Conservation (phyloP, 2,329 filamentous ascomycete genomes). For the Neonectria coccinea region DNA sequence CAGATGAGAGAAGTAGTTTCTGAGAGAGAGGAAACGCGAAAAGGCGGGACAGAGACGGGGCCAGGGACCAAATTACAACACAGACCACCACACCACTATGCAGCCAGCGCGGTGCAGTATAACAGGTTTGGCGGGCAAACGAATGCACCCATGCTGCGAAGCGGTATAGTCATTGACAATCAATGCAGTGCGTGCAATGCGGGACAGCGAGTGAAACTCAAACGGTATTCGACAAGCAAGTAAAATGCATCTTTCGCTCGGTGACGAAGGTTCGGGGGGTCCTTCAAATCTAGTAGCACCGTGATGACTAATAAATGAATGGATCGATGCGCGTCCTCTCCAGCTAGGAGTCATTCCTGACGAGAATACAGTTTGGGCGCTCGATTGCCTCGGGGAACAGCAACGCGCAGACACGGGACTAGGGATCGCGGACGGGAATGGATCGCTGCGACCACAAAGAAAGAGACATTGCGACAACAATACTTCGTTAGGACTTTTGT, state of each 20-base stretch:
- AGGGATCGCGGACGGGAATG: constrained; percentile 4
- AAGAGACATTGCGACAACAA: neutral
- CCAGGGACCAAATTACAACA: constrained; percentile 9
- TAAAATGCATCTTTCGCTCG: neutral
- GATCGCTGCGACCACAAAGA: constrained; percentile 16
- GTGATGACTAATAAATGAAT: neutral
- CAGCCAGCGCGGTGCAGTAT: constrained; percentile 3
- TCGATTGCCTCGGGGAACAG: neutral
- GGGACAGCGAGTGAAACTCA: neutral
- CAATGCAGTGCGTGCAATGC: neutral
- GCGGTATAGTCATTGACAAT: neutral
- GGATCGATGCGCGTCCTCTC: neutral
- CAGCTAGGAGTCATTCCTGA: neutral
- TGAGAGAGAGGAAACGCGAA: constrained; percentile 4
- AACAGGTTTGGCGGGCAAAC: neutral
- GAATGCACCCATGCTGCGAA: neutral
- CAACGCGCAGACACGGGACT: neutral
- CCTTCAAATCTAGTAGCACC: neutral
- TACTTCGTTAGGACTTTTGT: neutral
- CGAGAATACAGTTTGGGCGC: neutral
- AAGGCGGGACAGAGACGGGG: constrained; percentile 5
- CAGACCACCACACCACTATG: constrained; percentile 8
- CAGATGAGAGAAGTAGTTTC: constrained; percentile 13
- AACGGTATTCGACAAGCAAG: neutral
- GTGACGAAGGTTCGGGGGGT: neutral